A percentile compares a stretch with the other conserved stretches of the same genome.
phyloP scores from a whole-genome alignment of 805 yeast species.

The Martiniozyma abietophila region DNA sequence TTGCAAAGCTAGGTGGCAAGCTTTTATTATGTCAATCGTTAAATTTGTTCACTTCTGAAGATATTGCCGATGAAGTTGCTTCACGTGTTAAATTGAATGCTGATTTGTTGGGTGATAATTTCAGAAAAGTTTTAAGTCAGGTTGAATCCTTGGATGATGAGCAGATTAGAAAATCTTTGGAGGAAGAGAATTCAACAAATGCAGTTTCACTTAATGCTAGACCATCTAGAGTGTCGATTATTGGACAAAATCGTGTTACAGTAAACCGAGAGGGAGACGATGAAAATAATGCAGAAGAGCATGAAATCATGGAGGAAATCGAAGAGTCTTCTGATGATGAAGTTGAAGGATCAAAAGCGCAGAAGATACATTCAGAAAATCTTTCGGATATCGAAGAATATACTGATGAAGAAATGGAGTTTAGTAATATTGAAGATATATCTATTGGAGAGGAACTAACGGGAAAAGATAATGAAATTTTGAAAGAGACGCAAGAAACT shows the following conservation, averaged over 20 bases:
- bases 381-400: too few relatives aligned
- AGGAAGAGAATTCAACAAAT: constrained; percentile 5
- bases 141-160: constrained; percentile 4
- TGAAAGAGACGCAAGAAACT: too few relatives aligned
- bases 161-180: not conserved
- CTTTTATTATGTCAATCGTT: constrained; percentile 13
- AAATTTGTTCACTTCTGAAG: constrained; percentile 1
- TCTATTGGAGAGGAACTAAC: too few relatives aligned
- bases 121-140: constrained; percentile 6
- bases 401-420: constrained; percentile 9
- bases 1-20: constrained; percentile 20
- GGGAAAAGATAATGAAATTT: constrained; percentile 3
- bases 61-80: constrained; percentile 8
- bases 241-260: too few relatives aligned
- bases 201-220: too few relatives aligned
- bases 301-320: constrained; percentile 2
- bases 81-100: constrained; percentile 20
- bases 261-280: not conserved
- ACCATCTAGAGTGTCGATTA: too few relatives aligned
- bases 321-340: not conserved
- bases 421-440: constrained; percentile 9
- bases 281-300: constrained; percentile 1
- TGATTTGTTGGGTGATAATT: constrained; percentile 17
- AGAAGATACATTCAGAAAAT: too few relatives aligned
- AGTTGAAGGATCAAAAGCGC: constrained; percentile 3